phyloP scores from a whole-genome alignment of 169 alveolate genomes.

The Eimeria brunetti region DNA sequence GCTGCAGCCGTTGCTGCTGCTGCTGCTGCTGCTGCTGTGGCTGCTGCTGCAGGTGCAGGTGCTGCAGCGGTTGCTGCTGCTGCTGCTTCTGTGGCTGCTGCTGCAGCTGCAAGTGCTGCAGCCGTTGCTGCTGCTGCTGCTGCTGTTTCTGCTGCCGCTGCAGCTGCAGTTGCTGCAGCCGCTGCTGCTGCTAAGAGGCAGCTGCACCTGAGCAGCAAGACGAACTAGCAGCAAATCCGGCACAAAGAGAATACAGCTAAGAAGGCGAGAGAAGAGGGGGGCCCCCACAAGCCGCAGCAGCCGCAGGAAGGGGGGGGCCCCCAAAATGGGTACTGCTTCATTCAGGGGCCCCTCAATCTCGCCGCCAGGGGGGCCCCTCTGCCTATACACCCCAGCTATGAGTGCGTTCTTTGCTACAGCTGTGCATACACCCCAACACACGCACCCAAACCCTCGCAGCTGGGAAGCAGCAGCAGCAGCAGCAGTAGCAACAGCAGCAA shows the following conservation, averaged over 20 bases:
- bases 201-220: neutral
- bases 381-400: neutral
- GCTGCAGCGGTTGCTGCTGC: too few relatives aligned
- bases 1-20: conserved; percentile 15
- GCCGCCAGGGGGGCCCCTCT: conserved; percentile 5
- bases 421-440: conserved; percentile 25
- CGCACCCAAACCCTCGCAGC: neutral
- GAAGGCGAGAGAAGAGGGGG: neutral
- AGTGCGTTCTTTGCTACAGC: conserved; percentile 36
- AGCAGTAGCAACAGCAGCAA: conserved; percentile 29
- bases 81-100: too few relatives aligned
- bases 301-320: conserved; percentile 44
- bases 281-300: conserved; percentile 14
- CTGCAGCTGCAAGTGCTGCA: too few relatives aligned
- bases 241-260: conserved; percentile 23
- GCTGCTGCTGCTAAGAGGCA: neutral
- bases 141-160: neutral
- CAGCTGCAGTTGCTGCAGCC: conserved; percentile 14
- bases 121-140: conserved; percentile 1
- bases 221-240: neutral
- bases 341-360: conserved; percentile 18
- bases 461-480: conserved; percentile 6
- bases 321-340: neutral
- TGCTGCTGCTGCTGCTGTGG: neutral
- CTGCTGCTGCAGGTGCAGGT: too few relatives aligned